These are phyloP conservation scores for Boehmeria nivea DNA, from an alignment of 306 rosid genomes.

Conservation along the genomic window DNA sequence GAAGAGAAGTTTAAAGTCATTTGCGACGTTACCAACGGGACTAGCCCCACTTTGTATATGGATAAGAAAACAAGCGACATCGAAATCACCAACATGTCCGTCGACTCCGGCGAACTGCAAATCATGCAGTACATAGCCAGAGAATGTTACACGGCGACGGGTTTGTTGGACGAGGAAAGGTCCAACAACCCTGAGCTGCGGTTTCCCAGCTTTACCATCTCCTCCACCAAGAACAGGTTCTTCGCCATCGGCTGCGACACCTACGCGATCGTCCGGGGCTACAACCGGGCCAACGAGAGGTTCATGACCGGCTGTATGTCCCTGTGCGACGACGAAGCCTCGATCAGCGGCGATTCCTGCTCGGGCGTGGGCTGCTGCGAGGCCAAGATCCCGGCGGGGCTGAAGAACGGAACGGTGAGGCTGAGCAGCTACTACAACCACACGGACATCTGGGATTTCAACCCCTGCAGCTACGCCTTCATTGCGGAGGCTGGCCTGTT, in stretches of 20 bases:
- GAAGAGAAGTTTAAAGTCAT: slow-evolving; percentile 5
- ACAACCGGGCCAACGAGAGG: neutral
- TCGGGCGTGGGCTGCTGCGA: slow-evolving; percentile 25
- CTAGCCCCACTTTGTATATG: neutral
- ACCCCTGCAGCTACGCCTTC: slow-evolving; percentile 23
- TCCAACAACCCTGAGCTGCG: neutral
- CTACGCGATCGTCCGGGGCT: neutral
- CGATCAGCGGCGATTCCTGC: neutral
- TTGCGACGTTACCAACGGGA: neutral
- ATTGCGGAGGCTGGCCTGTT: slow-evolving; percentile 11
- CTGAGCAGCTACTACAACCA: neutral
- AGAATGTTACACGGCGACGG: neutral
- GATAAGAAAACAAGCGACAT: neutral
- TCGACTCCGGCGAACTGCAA: neutral
- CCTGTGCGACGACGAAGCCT: neutral
- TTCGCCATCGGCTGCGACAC: slow-evolving; percentile 9
- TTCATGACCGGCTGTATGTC: neutral
- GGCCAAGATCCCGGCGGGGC: slow-evolving; percentile 15
- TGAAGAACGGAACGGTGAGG: neutral
- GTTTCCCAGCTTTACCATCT: neutral
- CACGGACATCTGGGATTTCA: neutral
- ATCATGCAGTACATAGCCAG: neutral
- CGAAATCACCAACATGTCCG: neutral
- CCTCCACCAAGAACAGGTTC: slow-evolving; percentile 6
- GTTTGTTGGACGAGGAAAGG: neutral